phyloP scores from a whole-genome alignment of 805 yeast species.

The Wickerhamiella dianesei region DNA sequence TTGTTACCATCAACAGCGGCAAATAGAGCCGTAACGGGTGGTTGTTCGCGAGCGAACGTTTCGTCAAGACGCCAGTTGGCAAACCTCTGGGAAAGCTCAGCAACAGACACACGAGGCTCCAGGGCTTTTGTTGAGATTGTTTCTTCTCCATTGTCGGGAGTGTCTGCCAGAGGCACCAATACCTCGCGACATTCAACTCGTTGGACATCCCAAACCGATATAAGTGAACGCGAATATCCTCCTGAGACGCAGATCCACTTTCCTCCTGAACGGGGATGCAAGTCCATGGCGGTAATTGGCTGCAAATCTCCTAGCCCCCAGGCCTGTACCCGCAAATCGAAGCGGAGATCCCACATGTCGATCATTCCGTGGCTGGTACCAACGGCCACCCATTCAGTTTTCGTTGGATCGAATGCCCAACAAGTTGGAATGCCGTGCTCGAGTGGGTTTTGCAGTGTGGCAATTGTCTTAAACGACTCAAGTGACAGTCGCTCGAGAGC shows the following conservation, averaged over 20 bases:
- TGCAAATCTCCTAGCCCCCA: constrained; percentile 43
- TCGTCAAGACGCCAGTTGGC: constrained; percentile 17
- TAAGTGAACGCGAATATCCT: constrained; percentile 45
- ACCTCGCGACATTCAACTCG: constrained; percentile 42
- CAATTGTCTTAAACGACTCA: constrained; percentile 35
- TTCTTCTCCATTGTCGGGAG: constrained; percentile 7
- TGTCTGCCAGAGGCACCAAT: constrained; percentile 7
- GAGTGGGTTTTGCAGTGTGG: constrained; percentile 39
- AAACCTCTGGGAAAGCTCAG: constrained; percentile 11
- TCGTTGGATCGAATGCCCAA: constrained; percentile 41
- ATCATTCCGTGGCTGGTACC: constrained; percentile 69
- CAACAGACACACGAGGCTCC: constrained; percentile 17
- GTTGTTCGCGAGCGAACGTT: constrained; percentile 5
- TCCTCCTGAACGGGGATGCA: constrained; percentile 33
- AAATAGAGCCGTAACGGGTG: constrained; percentile 7
- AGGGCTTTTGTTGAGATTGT: constrained; percentile 13
- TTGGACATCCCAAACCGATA: constrained; percentile 66
- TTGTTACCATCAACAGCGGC: constrained; percentile 5
- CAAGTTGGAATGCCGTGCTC: constrained; percentile 54
- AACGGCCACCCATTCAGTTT: constrained; percentile 48
- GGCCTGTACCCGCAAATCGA: constrained; percentile 42
- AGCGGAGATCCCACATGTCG: constrained; percentile 71
- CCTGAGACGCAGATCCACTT: constrained; percentile 48
- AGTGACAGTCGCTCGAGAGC: constrained; percentile 37
- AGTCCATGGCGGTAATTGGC: constrained; percentile 37